These are phyloP conservation scores for Heliamphora pulchella DNA, from an alignment of 179 eudicot species.

Conservation along the genomic window DNA sequence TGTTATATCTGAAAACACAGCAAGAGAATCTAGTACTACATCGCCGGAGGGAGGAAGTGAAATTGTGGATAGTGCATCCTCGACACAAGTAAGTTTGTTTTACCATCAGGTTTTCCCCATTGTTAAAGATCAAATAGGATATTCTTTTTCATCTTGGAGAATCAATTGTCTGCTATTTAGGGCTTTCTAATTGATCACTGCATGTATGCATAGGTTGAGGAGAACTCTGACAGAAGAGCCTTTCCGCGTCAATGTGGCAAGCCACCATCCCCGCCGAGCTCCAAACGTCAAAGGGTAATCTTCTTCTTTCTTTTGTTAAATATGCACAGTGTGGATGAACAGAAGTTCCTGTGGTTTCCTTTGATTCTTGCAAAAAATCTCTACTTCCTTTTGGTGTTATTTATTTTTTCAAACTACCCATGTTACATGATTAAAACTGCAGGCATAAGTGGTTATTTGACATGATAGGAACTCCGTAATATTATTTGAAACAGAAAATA, in stretches of 20 bases:
- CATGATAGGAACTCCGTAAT: neutral
- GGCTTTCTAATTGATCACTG: conserved; percentile 6
- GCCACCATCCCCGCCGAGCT: conserved; percentile 23
- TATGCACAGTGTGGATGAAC: neutral
- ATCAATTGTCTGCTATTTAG: neutral
- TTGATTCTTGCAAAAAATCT: neutral
- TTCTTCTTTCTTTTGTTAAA: neutral
- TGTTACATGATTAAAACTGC: neutral
- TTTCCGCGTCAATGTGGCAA: conserved; percentile 23
- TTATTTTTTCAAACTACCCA: neutral
- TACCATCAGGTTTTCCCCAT: neutral
- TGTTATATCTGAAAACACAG: conserved; percentile 28
- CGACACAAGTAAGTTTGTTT: conserved; percentile 18
- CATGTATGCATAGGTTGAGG: conserved; percentile 25
- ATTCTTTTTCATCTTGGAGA: neutral
- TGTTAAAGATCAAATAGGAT: neutral
- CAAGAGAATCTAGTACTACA: conserved; percentile 15
- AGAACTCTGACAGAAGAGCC: conserved; percentile 21
- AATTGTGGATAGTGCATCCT: conserved; percentile 13
- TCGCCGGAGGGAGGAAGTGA: conserved; percentile 17
- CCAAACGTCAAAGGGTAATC: conserved; percentile 49
- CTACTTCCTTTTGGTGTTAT: neutral
- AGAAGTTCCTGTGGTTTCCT: neutral
- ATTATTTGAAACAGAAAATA: too few species aligned
- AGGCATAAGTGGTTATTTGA: neutral